Conservation (phyloP, 2,329 filamentous ascomycete species). For the Pezizomycotina sp. region DNA sequence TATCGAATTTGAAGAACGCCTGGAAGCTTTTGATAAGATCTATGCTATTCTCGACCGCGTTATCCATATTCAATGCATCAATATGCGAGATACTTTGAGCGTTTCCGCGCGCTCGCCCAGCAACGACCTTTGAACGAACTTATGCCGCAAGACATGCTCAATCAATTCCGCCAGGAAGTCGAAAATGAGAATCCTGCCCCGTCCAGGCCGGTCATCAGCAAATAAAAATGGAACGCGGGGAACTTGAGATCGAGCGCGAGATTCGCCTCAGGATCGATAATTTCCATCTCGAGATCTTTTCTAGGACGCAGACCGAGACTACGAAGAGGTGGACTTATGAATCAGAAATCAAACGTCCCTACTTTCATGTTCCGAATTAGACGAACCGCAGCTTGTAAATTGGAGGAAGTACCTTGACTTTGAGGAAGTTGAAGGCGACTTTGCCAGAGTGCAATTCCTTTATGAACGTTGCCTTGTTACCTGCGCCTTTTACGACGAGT, state of each 20-base stretch:
- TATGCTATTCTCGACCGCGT: conserved; percentile 70
- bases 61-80: conserved; percentile 83
- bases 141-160: conserved; percentile 49
- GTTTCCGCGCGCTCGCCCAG: conserved; percentile 63
- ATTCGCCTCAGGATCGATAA: conserved; percentile 63
- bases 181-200: conserved; percentile 44
- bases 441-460: conserved; percentile 56
- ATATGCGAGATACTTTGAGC: conserved; percentile 86
- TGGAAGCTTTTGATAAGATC: conserved; percentile 68
- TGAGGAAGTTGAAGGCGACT: conserved; percentile 72
- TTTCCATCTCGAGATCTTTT: conserved; percentile 66
- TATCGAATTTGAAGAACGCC: conserved; percentile 84
- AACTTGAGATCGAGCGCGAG: conserved; percentile 69
- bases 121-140: conserved; percentile 57
- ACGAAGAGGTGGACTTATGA: conserved; percentile 91
- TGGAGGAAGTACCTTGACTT: conserved; percentile 97
- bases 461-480: conserved; percentile 91
- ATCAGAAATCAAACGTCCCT: conserved; percentile 83
- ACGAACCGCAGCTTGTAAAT: conserved; percentile 66
- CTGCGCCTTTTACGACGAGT: conserved; percentile 88
- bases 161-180: conserved; percentile 54
- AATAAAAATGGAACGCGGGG: conserved; percentile 39
- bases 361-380: conserved; percentile 88
- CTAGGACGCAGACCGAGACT: conserved; percentile 68
- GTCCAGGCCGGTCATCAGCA: conserved; percentile 27